Base-by-base conservation (phyloP, 306 rosid genomes). In the Rosa chinensis region DNA sequence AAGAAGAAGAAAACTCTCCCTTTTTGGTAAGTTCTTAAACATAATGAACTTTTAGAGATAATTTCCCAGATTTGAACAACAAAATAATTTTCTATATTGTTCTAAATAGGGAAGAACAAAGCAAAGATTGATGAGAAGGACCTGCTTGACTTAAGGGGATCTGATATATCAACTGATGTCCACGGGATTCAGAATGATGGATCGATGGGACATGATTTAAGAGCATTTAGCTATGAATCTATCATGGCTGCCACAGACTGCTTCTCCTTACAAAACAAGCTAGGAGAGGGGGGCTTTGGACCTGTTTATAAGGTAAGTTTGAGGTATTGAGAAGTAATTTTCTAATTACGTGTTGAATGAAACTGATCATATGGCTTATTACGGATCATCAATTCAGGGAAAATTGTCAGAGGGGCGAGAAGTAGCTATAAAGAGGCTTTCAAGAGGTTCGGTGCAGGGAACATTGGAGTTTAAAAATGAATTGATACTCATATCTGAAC, bases 271-370 rank as follows among this genome's bases (percentile, higher is more conserved):
- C 13, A 70, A 47, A 70, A 47, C 74, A 70, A 70, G 74, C 74
- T 70, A 12, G 74, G 74, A 25, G 74, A 70, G 12, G 74, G 74
- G 40, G 74, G 74, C 21, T 47, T 70, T 70, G 74, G 74, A 70
- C 56, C 74, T 23, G 74, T 70, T 25, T 70, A 70, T 47, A 70
- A 47, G 56, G 74, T 70, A 70, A 13, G 25, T 18, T 48, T 66
- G 70, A 66, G 45, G n/a, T 66, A 35, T 8, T 66, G 45, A 12
- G 68, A 12, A 63, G 68, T 32, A 28, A 1, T 9, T 28, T 13
- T 47, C 8, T 70, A 39, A 7, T 37, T 8, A 17, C 1, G n/a
- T 70, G 20, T 35, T 47, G 47, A 44, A 23, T 42, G 52, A 20
- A n/a, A 23, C 50, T 43, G 17, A 69, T 69, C 50, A 5, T 45